Evolutionary conservation across 345 rosid genomes (phyloP).

Genomic region (Brassica cretica): DNA sequence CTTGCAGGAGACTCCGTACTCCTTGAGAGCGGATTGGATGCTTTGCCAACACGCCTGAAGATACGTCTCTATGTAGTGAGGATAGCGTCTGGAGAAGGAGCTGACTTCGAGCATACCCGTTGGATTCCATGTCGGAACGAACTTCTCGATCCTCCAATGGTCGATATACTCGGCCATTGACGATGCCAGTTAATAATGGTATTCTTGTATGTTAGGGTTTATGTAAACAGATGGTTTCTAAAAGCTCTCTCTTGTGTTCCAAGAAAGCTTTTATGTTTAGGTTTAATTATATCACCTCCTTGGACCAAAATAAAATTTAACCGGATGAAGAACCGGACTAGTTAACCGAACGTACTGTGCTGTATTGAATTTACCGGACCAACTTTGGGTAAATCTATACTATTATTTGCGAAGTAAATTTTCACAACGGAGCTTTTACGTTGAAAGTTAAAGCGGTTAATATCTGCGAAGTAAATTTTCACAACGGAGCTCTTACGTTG

Average conservation of each 20-base stretch:
- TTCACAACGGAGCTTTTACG: no score
- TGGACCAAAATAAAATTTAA: not conserved
- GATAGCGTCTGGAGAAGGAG: constrained; percentile 85
- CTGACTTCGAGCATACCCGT: constrained; percentile 82
- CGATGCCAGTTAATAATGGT: not conserved
- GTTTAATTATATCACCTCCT: not conserved
- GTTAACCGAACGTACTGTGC: no score
- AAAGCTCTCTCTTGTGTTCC: not conserved
- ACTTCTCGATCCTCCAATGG: constrained; percentile 77
- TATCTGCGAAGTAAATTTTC: no score
- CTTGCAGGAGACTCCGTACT: constrained; percentile 60
- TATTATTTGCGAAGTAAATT: no score
- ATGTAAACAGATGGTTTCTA: not conserved
- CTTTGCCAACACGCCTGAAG: constrained; percentile 82
- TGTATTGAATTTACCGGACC: not conserved
- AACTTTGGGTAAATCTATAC: not conserved
- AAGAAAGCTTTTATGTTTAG: not conserved
- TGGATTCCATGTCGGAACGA: constrained; percentile 84
- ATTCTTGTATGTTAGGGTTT: constrained; percentile 9
- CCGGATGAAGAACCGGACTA: not conserved
- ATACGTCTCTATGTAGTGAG: constrained; percentile 83
- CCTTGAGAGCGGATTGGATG: constrained; percentile 74
- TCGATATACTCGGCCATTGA: constrained; percentile 45
- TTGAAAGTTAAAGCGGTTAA: no score
- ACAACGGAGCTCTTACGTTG: no score